Evolutionary conservation across 2,329 filamentous ascomycete species (phyloP), one percentile per base, ranked within the genome.

Genomic region (Penicillium sp.): DNA sequence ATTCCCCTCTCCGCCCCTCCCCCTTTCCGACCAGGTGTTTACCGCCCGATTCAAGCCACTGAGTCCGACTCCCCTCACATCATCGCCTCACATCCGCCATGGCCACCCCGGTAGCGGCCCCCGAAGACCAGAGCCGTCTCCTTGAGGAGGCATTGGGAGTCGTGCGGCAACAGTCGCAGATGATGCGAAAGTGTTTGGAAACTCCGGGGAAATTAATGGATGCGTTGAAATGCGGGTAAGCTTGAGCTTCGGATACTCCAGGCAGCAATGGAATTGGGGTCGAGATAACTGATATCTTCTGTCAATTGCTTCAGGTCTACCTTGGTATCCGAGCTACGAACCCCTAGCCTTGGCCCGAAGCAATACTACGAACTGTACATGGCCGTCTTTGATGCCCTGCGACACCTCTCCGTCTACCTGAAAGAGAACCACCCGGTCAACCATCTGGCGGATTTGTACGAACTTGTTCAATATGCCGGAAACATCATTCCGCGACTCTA

Each of bases 321-420:
- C n/a, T 29, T 98, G 56, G 91, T 98, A 53, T 96, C 93, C n/a
- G 93, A 98, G 72, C 81, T 98, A 63, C 88, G 93, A 61, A 98
- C 93, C 4, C 95, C 90, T 69, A 96, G 88, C 63, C 80, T 98
- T 45, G 89, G 93, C n/a, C 93, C 93, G 31, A 98, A 98, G 72
- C 93, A 98, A 72, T 98, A 98, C 76, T 98, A 98, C 72, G 94
- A 98, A 76, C 81, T 98, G 51, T 98, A 98, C 75, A 98, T 98
- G 93, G 82, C 93, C 58, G 89, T 98, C 55, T 98, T 98, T 72
- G 93, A 98, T 76, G 91, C 94, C 57, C 75, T 98, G 67, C 89
- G 93, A 69, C 91, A 97, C 72, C 83, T 98, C 45, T 94, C 93
- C 48, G 88, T 95, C 57, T 95, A 96, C 72, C 84, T 98, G 38